A percentile compares a stretch with the other conserved stretches of the same genome.
Evolutionary conservation across 805 yeast species (phyloP).

Genomic region (Kodamaea restingae): DNA sequence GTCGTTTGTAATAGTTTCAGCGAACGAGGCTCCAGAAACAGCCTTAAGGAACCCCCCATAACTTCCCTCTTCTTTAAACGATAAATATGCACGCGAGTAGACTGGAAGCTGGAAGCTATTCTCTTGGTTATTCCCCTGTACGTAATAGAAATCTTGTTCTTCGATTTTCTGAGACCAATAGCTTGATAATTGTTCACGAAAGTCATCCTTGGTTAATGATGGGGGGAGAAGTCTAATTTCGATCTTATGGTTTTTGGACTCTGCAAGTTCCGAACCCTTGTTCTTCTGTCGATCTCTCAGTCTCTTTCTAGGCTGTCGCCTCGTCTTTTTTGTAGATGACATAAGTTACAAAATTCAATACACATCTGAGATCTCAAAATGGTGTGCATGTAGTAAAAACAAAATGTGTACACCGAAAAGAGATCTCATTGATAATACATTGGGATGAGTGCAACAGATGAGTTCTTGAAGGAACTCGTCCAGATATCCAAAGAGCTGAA

Average conservation of each 20-base stretch:
- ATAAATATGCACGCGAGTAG: constrained; percentile 17
- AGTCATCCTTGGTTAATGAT: constrained; percentile 13
- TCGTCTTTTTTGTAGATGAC: background rate
- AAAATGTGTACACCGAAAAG: background rate
- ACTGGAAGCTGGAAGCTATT: constrained; percentile 18
- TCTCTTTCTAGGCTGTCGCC: background rate
- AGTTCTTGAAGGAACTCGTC: constrained; percentile 31
- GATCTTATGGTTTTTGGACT: constrained; percentile 5
- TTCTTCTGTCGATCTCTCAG: background rate
- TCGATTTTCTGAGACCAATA: constrained; percentile 8
- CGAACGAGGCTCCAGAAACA: constrained; percentile 19
- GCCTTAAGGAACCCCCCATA: constrained; percentile 11
- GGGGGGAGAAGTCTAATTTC: constrained; percentile 26
- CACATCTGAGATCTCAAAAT: background rate
- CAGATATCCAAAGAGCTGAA: constrained; percentile 17
- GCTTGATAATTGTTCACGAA: constrained; percentile 19
- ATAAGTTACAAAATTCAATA: background rate
- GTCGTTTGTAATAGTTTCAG: constrained; percentile 22
- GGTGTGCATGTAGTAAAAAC: background rate
- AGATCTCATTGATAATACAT: background rate
- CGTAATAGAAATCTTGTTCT: constrained; percentile 11
- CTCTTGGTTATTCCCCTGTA: constrained; percentile 15
- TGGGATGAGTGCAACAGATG: constrained; percentile 8
- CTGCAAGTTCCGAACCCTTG: background rate
- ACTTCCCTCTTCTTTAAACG: constrained; percentile 10